Evolutionary conservation across 176 grass and related monocot genomes (phyloP).

Genomic region (Cocos nucifera): DNA sequence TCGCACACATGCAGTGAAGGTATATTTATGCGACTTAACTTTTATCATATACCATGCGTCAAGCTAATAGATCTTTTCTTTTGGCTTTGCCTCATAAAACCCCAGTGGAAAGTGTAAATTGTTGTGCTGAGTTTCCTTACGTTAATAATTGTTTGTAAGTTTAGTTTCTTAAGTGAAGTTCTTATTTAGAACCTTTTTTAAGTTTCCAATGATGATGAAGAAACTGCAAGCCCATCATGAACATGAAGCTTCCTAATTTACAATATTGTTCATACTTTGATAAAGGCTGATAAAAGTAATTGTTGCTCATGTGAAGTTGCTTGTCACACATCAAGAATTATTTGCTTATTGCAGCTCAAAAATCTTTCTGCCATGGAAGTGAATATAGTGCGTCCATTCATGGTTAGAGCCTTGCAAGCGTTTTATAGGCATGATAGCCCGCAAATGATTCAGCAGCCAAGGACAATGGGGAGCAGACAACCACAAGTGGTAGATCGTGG

Average conservation of each 20-base stretch:
- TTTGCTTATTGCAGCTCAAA: conserved; percentile 54
- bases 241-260: background rate
- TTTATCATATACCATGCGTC: no score
- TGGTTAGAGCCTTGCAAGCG: conserved; percentile 83
- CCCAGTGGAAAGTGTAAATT: no score
- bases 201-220: background rate
- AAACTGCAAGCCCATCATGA: background rate
- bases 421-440: conserved; percentile 95
- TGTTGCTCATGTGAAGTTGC: background rate
- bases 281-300: background rate
- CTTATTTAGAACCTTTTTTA: no score
- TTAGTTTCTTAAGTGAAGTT: no score
- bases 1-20: conserved; percentile 95
- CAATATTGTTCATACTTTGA: no score
- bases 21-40: conserved; percentile 10
- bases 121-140: no score
- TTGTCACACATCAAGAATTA: background rate
- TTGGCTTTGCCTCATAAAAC: no score
- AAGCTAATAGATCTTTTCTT: no score
- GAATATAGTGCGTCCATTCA: conserved; percentile 89
- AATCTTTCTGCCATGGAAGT: conserved; percentile 99
- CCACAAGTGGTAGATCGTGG: conserved; percentile 1
- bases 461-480: background rate
- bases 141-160: no score
- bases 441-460: conserved; percentile 62